Evolutionary conservation across 176 grass and related monocot species (phyloP), one percentile per base, ranked within the genome.

Genomic region (Carex pumila): DNA sequence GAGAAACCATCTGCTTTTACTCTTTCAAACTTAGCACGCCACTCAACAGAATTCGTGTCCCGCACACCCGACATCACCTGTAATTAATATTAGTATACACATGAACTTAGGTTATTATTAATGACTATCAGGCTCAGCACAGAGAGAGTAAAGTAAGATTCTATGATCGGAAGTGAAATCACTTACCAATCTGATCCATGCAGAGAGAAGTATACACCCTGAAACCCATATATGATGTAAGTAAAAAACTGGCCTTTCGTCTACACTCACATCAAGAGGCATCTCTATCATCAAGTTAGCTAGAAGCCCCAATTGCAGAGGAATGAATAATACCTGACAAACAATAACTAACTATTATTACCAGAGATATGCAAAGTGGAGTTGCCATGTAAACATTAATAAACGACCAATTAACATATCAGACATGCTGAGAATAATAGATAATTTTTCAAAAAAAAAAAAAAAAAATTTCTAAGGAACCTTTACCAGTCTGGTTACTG

Each of bases 101-200:
- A 37, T 43, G 32, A n/a, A 57, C 71, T 3, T 57, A 55, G 31
- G 37, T 39, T 39, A 56, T 17, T 43, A 84, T n/a, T 34, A 61
- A 80, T 34, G 59, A 80, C 7, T 84, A 69, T 59, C 17, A 36
- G 14, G 37, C 37, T 39, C 4, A 39, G 37, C 37, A 39, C 10
- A 82, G 47, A 67, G 4, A 67, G 4, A 55, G 4, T 49, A 71
- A 69, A 74, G 39, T 75, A 81, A 70, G 29, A 59, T 65, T 54
- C 61, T 29, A 52, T 9, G 70, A 81, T 39, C 4, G 81, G 15
- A 10, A 31, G 31, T 60, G 12, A 31, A 83, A 88, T 83, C 76
- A 92, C 91, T 83, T 81, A 92, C 91, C 91, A 87, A 74, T 63
- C 39, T 92, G 34, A 71, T 86, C 86, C 91, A 90, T 61, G 85